Percentiles rank a stretch among this genome's conserved stretches.
Conservation (phyloP, 805 yeast species). For the Ogataea corticis region DNA sequence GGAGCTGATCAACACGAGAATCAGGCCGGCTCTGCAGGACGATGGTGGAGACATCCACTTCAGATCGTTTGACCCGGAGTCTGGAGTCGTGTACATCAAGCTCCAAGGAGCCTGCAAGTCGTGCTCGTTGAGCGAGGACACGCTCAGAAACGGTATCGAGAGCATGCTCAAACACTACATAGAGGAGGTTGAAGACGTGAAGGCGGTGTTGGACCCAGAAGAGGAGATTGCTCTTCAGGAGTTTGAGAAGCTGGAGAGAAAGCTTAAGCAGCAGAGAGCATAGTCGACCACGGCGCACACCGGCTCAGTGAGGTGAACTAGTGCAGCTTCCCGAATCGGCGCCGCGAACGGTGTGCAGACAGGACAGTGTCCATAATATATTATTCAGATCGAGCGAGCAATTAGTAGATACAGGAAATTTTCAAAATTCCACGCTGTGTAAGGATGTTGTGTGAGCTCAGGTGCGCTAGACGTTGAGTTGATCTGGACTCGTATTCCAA, state of each 20-base stretch:
- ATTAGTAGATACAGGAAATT: too few species aligned
- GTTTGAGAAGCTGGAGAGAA: constrained; percentile 79
- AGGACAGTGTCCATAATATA: background rate
- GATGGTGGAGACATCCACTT: constrained; percentile 78
- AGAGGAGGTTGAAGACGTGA: constrained; percentile 64
- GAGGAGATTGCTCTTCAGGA: constrained; percentile 70
- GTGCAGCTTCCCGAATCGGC: too few species aligned
- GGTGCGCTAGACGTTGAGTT: too few species aligned
- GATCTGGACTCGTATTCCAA: too few species aligned
- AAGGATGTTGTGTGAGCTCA: too few species aligned
- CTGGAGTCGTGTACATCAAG: constrained; percentile 58
- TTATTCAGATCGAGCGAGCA: constrained; percentile 1
- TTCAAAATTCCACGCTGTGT: too few species aligned
- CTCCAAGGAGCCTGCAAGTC: constrained; percentile 72
- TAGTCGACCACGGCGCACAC: background rate
- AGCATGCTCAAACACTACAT: constrained; percentile 69
- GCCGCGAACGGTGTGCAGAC: background rate
- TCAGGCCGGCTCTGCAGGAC: constrained; percentile 72
- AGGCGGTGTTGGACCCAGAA: constrained; percentile 39
- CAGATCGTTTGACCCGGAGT: constrained; percentile 53
- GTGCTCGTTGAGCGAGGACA: constrained; percentile 66
- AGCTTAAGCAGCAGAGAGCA: constrained; percentile 37
- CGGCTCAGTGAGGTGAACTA: background rate
- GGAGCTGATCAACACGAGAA: constrained; percentile 67
- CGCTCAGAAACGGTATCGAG: constrained; percentile 68